Percentiles rank a stretch among this genome's conserved stretches.
phyloP scores from a whole-genome alignment of 495 filamentous ascomycete genomes.

The Bathelium albidoporum region DNA sequence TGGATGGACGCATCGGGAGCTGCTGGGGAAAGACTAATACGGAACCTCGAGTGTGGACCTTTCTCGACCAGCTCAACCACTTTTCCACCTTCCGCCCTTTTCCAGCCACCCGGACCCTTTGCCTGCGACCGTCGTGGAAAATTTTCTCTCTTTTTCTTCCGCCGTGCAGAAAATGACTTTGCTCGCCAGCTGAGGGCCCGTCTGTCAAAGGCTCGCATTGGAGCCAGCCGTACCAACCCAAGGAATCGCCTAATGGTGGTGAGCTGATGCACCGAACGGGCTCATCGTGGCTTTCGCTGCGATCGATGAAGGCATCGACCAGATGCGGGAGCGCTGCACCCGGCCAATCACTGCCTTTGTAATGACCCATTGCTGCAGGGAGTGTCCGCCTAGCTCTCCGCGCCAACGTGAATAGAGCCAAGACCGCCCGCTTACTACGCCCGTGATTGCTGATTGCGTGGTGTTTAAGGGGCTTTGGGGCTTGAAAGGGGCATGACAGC shows the following conservation, averaged over 20 bases:
- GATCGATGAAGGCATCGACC: neutral
- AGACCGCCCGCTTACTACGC: neutral
- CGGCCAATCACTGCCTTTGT: neutral
- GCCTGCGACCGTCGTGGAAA: neutral
- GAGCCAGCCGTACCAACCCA: neutral
- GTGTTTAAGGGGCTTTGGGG: conserved; percentile 2
- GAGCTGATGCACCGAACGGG: neutral
- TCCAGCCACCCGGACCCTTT: no score
- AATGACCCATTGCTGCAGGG: neutral
- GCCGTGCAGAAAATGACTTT: neutral
- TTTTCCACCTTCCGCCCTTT: neutral
- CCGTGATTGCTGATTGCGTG: neutral
- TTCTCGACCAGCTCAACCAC: neutral
- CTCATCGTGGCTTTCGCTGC: neutral
- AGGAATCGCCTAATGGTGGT: neutral
- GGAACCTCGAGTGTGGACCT: neutral
- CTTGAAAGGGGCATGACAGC: neutral
- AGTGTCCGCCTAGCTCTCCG: neutral
- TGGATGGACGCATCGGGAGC: conserved; percentile 1
- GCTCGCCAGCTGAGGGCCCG: neutral
- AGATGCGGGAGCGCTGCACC: neutral
- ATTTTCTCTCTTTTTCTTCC: neutral
- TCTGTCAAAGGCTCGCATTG: neutral
- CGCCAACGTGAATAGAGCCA: neutral
- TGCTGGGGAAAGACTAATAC: neutral